Percentiles rank a stretch among this genome's conserved stretches.
These are phyloP conservation scores for Amanita molliuscula DNA, from an alignment of 768 basidiomycete genomes.

Conservation along the genomic window DNA sequence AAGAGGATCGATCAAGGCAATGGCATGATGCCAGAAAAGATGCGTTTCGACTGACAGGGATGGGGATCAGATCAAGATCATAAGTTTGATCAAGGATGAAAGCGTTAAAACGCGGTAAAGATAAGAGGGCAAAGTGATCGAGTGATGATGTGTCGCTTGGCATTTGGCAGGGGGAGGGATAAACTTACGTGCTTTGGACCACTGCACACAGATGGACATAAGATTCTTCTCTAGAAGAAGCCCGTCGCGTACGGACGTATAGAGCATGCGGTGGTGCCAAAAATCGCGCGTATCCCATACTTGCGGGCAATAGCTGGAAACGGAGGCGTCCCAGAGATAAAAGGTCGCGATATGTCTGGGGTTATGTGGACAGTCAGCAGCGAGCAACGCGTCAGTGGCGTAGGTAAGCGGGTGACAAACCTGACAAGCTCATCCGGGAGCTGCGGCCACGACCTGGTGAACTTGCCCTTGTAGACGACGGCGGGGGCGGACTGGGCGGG, in stretches of 20 bases:
- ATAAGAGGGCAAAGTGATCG: background rate
- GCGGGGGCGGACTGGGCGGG: constrained; percentile 1
- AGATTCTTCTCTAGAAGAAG: constrained; percentile 44
- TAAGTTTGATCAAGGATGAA: constrained; percentile 5
- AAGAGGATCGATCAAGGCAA: constrained; percentile 49
- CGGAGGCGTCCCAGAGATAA: constrained; percentile 40
- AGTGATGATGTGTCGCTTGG: constrained; percentile 1
- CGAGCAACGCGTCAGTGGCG: constrained; percentile 23
- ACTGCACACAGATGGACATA: constrained; percentile 53
- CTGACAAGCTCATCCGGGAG: constrained; percentile 43
- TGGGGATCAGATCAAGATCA: constrained; percentile 11
- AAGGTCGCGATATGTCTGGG: constrained; percentile 48
- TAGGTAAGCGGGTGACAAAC: constrained; percentile 23
- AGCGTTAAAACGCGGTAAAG: constrained; percentile 5
- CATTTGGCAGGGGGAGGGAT: constrained; percentile 1
- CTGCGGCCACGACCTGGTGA: constrained; percentile 20
- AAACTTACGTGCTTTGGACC: constrained; percentile 49
- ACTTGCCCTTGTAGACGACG: constrained; percentile 15
- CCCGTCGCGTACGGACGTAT: constrained; percentile 52
- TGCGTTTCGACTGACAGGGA: constrained; percentile 50
- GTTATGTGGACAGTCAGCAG: constrained; percentile 14
- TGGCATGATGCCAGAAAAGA: constrained; percentile 61
- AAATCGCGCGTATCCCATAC: constrained; percentile 36
- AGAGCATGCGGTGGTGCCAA: constrained; percentile 57
- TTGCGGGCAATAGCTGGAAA: constrained; percentile 35